Percentiles rank a stretch among this genome's conserved stretches.
Conservation (phyloP, 148 eudicot species). For the Vaccinium myrtillus region DNA sequence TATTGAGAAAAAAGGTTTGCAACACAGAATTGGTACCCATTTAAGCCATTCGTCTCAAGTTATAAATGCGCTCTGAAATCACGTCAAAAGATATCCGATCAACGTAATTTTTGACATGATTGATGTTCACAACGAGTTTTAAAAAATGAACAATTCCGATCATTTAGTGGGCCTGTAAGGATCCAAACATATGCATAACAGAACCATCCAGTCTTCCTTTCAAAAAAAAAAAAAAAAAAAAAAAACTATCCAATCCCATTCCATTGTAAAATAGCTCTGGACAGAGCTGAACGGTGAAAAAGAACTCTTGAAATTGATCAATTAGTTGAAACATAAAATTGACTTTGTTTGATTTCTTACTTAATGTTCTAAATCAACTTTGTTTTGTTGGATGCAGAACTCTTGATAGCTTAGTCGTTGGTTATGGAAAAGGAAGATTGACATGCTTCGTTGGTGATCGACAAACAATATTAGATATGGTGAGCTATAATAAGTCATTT, state of each 20-base stretch:
- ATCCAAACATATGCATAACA: not conserved
- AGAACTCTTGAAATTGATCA: not conserved
- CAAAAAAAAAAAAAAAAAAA: no score
- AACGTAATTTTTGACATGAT: no score
- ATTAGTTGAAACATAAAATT: not conserved
- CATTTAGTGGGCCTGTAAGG: not conserved
- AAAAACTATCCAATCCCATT: not conserved
- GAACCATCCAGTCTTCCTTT: not conserved
- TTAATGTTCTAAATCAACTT: not conserved
- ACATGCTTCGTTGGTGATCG: slow-evolving; percentile 45
- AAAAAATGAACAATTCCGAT: no score
- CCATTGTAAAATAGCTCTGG: not conserved
- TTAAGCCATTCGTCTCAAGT: not conserved
- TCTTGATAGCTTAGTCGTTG: slow-evolving; percentile 57
- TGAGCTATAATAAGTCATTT: slow-evolving; percentile 12
- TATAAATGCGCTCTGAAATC: not conserved
- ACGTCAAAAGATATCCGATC: not conserved
- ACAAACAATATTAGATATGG: slow-evolving; percentile 38
- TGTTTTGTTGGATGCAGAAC: slow-evolving; percentile 33
- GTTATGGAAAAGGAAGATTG: slow-evolving; percentile 53
- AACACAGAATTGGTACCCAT: not conserved
- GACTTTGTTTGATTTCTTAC: not conserved
- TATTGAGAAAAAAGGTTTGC: not conserved
- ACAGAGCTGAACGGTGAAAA: not conserved
- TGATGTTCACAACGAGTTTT: no score